Conservation (phyloP, 2,329 filamentous ascomycete species). For the Leptographium radiaticola region DNA sequence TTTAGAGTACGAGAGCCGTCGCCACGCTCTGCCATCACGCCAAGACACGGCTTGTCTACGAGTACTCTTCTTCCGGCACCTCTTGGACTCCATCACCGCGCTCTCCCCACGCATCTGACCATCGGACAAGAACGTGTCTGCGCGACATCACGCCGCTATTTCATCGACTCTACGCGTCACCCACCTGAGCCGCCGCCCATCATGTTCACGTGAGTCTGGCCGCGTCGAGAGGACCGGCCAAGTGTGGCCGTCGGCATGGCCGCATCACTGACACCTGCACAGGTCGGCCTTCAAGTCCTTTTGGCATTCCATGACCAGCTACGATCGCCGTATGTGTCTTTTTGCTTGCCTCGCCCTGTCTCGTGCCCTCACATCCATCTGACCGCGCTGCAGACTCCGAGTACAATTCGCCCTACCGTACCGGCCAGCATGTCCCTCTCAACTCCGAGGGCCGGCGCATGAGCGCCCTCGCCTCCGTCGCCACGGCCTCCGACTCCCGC, state of each 20-base stretch:
- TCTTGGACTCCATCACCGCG: too few relatives aligned
- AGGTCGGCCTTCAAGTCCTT: slow-evolving; percentile 71
- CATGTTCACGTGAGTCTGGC: slow-evolving; percentile 1
- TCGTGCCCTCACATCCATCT: background rate
- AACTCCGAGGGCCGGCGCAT: slow-evolving; percentile 56
- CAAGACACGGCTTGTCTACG: too few relatives aligned
- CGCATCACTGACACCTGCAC: background rate
- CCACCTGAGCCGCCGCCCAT: too few relatives aligned
- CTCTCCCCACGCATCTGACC: too few relatives aligned
- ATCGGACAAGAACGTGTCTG: too few relatives aligned
- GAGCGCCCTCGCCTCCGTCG: slow-evolving; percentile 72
- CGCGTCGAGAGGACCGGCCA: too few relatives aligned
- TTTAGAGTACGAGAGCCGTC: too few relatives aligned
- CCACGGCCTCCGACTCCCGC: slow-evolving; percentile 80
- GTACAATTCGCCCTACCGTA: slow-evolving; percentile 85
- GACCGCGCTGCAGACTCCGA: slow-evolving; percentile 55
- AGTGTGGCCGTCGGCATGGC: background rate
- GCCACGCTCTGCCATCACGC: too few relatives aligned
- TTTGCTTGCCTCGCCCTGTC: background rate
- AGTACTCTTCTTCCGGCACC: too few relatives aligned
- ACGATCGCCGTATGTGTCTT: slow-evolving; percentile 48
- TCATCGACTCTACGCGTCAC: too few relatives aligned
- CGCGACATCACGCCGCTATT: too few relatives aligned
- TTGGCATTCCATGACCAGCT: slow-evolving; percentile 81
- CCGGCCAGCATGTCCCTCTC: slow-evolving; percentile 79